Evolutionary conservation across 1,284 basidiomycete genomes (phyloP).

Genomic region (Austroboletus niveus): DNA sequence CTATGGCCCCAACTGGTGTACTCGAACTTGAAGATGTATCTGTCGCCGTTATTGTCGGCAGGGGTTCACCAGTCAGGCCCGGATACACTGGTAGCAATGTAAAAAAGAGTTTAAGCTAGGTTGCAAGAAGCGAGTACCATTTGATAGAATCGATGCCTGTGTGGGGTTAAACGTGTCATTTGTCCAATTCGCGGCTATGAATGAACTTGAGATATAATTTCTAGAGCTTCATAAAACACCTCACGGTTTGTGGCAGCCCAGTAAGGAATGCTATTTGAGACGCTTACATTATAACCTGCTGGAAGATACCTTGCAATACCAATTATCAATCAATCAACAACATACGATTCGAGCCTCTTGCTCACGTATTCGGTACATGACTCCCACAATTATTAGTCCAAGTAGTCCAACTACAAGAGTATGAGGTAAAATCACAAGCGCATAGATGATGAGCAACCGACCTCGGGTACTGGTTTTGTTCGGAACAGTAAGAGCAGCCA

Average conservation of each 20-base stretch:
- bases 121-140: constrained; percentile 11
- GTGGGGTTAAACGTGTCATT: constrained; percentile 12
- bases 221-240: not conserved
- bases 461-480: constrained; percentile 14
- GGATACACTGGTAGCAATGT: not conserved
- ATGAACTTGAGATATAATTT: constrained; percentile 3
- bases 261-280: constrained; percentile 20
- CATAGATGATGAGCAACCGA: constrained; percentile 1
- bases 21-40: constrained; percentile 7
- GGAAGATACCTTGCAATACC: constrained; percentile 23
- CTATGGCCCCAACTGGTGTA: constrained; percentile 11
- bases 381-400: constrained; percentile 19
- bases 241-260: constrained; percentile 27
- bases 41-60: constrained; percentile 7
- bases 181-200: constrained; percentile 18
- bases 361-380: constrained; percentile 15
- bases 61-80: constrained; percentile 14
- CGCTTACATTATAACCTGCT: not conserved
- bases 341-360: constrained; percentile 5
- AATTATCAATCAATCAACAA: not conserved
- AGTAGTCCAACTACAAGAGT: constrained; percentile 15
- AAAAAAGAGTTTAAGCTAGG: not conserved
- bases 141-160: constrained; percentile 7
- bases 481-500: constrained; percentile 23
- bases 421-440: constrained; percentile 3